Base-by-base conservation (phyloP, 192 early-diverging fungal species). In the Linnemannia exigua region DNA sequence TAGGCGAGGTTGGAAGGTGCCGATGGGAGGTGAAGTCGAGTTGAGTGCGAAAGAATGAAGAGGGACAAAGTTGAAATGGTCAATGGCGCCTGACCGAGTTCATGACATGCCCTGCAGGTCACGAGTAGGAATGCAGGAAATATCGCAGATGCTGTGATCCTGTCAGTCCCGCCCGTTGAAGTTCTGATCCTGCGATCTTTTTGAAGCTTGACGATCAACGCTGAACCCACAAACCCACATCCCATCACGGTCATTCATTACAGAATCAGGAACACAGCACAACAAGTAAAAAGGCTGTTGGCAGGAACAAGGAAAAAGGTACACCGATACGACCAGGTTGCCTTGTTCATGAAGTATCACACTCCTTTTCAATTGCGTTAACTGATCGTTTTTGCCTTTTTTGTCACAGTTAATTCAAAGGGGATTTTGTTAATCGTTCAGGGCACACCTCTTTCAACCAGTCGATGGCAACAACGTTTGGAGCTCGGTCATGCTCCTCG, bases 401-500 rank as follows among this genome's bases (percentile, higher is more conserved):
- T 63, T 3, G 58, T 63, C 58, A 31, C 14, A 63, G 25, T 15
- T 25, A 31, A 44, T 44, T 63, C 12, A 63, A 33, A 63, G 58
- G n/a, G 28, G 58, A 63, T 58, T 12, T 3, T 28, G 25, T 31
- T 28, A 28, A 63, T 61, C 25, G 25, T 28, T 14, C 25, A 63
- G 58, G 58, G 31, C 25, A 63, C 25, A 15, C 28, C 58, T 25
- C 31, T 63, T 54, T 25, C 31, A 14, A 25, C 31, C 33, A 28
- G 38, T 48, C 37, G 41, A 82, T 82, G 81, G 74, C 81, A 31
- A 67, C 81, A 28, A 33, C 81, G 25, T 31, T 82, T 58, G 63
- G 81, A 15, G 36, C 76, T 44, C 75, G 76, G 0, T 73, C 81
- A 46, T 69, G 71, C 31, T 69, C 81, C 47, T 77, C 81, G 35